These are phyloP conservation scores for Datura wrightii DNA, from an alignment of 257 asterid species.

Conservation along the genomic window DNA sequence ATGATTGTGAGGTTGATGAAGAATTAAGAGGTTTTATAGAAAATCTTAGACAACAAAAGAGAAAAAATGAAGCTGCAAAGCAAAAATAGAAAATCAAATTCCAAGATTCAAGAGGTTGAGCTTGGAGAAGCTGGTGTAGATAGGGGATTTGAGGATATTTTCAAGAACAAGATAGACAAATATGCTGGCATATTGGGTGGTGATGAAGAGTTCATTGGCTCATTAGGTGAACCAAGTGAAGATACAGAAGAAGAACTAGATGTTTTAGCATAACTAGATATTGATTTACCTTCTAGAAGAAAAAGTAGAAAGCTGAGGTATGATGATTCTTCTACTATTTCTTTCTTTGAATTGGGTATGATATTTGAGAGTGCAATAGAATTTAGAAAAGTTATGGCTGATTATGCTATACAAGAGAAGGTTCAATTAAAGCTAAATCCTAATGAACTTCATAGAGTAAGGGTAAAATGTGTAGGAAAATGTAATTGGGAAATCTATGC, in stretches of 20 bases:
- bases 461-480: not conserved
- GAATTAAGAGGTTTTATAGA: not conserved
- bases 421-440: not conserved
- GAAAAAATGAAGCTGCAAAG: not conserved
- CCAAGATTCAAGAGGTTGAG: not conserved
- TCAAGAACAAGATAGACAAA: too few relatives aligned
- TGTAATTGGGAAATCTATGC: not conserved
- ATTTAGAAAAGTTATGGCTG: too few relatives aligned
- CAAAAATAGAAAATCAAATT: too few relatives aligned
- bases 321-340: not conserved
- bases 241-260: too few relatives aligned
- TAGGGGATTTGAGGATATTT: not conserved
- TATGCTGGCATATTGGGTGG: not conserved
- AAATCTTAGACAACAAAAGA: not conserved
- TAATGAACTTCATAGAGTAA: not conserved
- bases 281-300: not conserved
- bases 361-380: too few relatives aligned
- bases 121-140: not conserved
- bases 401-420: not conserved
- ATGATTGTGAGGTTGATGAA: not conserved
- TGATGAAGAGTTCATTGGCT: not conserved
- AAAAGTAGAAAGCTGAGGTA: not conserved
- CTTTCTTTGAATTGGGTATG: not conserved
- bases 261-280: not conserved
- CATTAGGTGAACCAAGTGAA: not conserved